Base-by-base conservation (phyloP, 331 rosid genomes). In the Ulmus americana region DNA sequence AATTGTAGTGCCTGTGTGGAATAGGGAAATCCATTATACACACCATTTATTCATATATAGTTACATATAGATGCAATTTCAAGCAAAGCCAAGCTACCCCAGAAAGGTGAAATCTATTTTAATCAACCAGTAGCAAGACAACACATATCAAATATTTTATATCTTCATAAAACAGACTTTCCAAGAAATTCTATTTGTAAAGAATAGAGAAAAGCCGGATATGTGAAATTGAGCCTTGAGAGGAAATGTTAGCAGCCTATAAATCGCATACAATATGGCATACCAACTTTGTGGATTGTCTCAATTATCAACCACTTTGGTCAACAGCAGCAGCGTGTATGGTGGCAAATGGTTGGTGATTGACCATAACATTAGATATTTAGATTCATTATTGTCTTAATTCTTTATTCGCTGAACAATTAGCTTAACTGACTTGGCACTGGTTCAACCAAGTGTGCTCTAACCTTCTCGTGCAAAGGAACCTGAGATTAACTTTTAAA, bases 1-100 rank as follows among this genome's bases (percentile, higher is more conserved):
- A 86, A 85, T 61, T 64, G 85, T 70, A 89, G 61, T 2, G 87
- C 92, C 97, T 91, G 86, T 47, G 47, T 14, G 70, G 56, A 63
- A 70, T 63, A 50, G 50, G 61, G 56, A 14, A 10, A 71, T 6
- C 53, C 20, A 10, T 20, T 10, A 7, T 15, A 18, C 60, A 59
- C 59, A 39, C n/a, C 62, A 57, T 40, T 6, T 0, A 40, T 9
- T 57, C 8, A 7, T n/a, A 15, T 2, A 15, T 2, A 42, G 13
- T 46, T 46, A 11, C 14, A 46, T 46, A 46, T 48, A 48, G 5
- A 48, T 48, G 1, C 4, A 48, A 4, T 12, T 48, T 48, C 14
- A 55, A 58, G 40, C 38, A 55, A 43, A 60, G 69, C 50, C 40
- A 38, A 71, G 41, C 51, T 28, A 14, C 9, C 5, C 8, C 39